Evolutionary conservation across 2,329 filamentous ascomycete genomes (phyloP).

Genomic region (Fusarium pininemorale): DNA sequence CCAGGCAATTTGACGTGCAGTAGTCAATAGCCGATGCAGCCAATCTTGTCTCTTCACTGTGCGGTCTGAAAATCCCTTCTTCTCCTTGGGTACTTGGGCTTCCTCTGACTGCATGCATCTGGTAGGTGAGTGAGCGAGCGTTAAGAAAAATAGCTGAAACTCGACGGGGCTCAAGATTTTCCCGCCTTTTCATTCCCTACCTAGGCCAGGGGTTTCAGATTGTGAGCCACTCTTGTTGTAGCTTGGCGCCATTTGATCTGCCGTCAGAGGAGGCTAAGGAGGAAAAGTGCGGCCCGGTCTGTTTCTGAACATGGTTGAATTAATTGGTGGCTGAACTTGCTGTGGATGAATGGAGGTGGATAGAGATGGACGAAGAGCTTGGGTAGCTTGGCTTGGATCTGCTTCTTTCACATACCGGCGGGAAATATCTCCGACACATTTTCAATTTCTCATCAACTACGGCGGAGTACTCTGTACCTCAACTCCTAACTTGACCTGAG

Average conservation of each 20-base stretch:
- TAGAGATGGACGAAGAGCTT: not conserved
- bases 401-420: not conserved
- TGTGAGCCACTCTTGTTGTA: constrained; percentile 20
- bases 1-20: constrained; percentile 41
- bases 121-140: constrained; percentile 5
- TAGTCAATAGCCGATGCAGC: constrained; percentile 16
- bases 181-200: constrained; percentile 3
- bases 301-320: constrained; percentile 18
- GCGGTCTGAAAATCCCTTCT: constrained; percentile 3
- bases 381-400: not conserved
- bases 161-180: constrained; percentile 16
- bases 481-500: not conserved
- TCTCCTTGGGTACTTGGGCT: not conserved
- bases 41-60: constrained; percentile 14
- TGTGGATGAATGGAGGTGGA: not conserved
- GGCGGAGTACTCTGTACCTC: too few relatives aligned
- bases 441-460: not conserved
- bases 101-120: constrained; percentile 1
- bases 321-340: constrained; percentile 9
- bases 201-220: constrained; percentile 22
- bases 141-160: constrained; percentile 33
- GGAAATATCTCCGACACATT: not conserved
- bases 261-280: constrained; percentile 23
- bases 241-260: constrained; percentile 30
- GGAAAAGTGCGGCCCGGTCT: constrained; percentile 7